Conservation (phyloP, 2,329 filamentous ascomycete genomes). For the Monilinia aucupariae region DNA sequence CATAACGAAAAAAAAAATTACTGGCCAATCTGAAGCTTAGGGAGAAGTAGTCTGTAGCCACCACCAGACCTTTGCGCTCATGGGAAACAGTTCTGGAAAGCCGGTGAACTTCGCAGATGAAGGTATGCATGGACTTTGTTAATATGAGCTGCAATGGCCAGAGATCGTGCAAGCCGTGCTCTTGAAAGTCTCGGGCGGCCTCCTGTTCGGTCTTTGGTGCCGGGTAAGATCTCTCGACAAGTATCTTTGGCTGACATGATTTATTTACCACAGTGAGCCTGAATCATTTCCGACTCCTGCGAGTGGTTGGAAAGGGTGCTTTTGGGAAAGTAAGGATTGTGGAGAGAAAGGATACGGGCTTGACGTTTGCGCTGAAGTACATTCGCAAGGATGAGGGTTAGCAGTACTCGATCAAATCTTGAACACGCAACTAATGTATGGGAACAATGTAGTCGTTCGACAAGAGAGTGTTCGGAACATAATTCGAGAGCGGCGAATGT, state of each 20-base stretch:
- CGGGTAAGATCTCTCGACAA: neutral
- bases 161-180: constrained; percentile 2
- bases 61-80: constrained; percentile 39
- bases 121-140: constrained; percentile 52
- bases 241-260: constrained; percentile 21
- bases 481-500: constrained; percentile 93
- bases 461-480: constrained; percentile 98
- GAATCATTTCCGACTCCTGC: constrained; percentile 91
- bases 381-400: constrained; percentile 96
- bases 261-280: constrained; percentile 66
- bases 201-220: neutral
- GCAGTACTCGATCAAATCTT: constrained; percentile 33
- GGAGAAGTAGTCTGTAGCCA: neutral
- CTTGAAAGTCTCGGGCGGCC: neutral
- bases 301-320: constrained; percentile 94
- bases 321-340: constrained; percentile 99
- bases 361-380: constrained; percentile 96
- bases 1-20: neutral
- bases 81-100: constrained; percentile 96
- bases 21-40: neutral
- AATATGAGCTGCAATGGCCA: neutral
- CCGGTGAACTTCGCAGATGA: constrained; percentile 88
- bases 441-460: constrained; percentile 70
- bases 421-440: constrained; percentile 17
- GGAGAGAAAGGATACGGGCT: constrained; percentile 88